Conservation (phyloP, 208 protist genomes). For the Leishmania gerbilli region DNA sequence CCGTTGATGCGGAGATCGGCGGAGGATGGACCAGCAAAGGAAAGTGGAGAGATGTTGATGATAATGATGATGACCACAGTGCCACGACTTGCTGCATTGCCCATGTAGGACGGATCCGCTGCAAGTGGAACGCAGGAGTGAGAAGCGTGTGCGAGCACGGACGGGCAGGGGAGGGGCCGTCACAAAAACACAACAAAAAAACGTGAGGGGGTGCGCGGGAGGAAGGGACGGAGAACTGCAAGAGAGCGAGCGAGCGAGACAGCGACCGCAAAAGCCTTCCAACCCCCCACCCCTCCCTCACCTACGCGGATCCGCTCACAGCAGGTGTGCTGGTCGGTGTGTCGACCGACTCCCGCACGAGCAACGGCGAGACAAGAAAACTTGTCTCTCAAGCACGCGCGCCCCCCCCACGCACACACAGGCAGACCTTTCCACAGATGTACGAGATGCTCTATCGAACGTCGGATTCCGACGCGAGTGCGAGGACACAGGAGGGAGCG, state of each 20-base stretch:
- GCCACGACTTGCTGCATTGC: too few species aligned
- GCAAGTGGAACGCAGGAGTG: too few species aligned
- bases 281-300: background rate
- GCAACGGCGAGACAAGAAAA: background rate
- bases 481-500: too few species aligned
- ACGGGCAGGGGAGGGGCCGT: too few species aligned
- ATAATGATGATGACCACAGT: background rate
- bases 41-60: background rate
- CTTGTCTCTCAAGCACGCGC: too few species aligned
- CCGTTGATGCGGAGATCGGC: background rate
- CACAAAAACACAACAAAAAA: too few species aligned
- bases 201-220: too few species aligned
- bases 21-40: too few species aligned
- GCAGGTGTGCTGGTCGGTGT: background rate
- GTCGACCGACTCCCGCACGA: background rate
- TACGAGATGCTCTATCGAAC: background rate
- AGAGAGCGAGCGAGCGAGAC: background rate
- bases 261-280: background rate
- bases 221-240: too few species aligned
- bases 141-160: too few species aligned
- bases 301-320: background rate
- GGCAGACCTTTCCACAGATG: background rate
- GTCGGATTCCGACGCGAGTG: background rate
- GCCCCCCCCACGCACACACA: background rate
- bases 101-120: too few species aligned